Evolutionary conservation across 768 basidiomycete genomes (phyloP).

Genomic region (Mrakia blollopis): DNA sequence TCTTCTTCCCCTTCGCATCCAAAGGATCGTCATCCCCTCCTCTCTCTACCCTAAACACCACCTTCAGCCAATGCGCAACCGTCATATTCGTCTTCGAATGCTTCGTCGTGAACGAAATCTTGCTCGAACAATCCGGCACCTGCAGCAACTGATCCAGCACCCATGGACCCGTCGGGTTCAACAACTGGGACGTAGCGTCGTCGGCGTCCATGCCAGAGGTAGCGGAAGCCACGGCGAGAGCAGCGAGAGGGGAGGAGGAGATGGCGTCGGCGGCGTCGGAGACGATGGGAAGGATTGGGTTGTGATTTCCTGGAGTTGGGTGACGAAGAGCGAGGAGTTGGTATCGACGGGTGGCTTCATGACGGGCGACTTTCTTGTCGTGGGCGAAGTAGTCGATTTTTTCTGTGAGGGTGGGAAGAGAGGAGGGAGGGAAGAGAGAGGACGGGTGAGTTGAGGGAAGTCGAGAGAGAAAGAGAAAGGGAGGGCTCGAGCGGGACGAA

Average conservation of each 20-base stretch:
- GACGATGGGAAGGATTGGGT: slow-evolving; percentile 69
- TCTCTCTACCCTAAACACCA: slow-evolving; percentile 71
- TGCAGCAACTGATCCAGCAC: slow-evolving; percentile 62
- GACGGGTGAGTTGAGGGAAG: too few species aligned
- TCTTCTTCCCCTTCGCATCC: slow-evolving; percentile 67
- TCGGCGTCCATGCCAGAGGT: slow-evolving; percentile 35
- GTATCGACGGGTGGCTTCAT: slow-evolving; percentile 60
- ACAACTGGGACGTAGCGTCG: slow-evolving; percentile 43
- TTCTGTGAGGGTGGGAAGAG: slow-evolving; percentile 52
- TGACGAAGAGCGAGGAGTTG: slow-evolving; percentile 61
- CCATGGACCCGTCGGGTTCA: slow-evolving; percentile 71
- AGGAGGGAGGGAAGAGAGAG: neutral
- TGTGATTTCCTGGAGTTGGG: slow-evolving; percentile 35
- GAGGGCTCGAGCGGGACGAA: slow-evolving; percentile 38
- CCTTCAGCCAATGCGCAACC: slow-evolving; percentile 70
- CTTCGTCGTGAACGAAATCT: slow-evolving; percentile 71
- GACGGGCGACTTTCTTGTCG: slow-evolving; percentile 61
- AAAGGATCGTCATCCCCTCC: slow-evolving; percentile 62
- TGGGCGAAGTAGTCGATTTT: slow-evolving; percentile 73
- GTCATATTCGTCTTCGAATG: slow-evolving; percentile 69
- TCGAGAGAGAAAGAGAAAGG: neutral
- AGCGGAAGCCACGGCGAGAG: slow-evolving; percentile 48
- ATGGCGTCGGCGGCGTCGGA: slow-evolving; percentile 61
- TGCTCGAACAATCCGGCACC: slow-evolving; percentile 55
- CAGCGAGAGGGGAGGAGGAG: slow-evolving; percentile 61